Conservation (phyloP, 352 stramenopile species). For the Phytopythium litorale region DNA sequence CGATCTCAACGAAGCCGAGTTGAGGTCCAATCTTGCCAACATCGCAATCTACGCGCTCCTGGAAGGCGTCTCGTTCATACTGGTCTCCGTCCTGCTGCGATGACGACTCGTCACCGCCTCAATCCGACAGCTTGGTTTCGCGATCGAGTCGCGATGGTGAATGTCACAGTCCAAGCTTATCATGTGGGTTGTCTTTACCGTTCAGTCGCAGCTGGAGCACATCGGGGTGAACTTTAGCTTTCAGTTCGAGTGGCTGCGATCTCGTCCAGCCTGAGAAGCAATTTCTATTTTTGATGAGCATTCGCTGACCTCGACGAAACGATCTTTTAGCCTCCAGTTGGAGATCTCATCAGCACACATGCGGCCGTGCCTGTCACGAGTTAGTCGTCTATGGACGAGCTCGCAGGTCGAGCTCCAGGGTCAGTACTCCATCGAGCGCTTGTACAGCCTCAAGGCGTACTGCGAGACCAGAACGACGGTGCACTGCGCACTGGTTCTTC, state of each 20-base stretch:
- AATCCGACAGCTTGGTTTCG: slow-evolving; percentile 27
- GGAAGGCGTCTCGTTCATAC: slow-evolving; percentile 25
- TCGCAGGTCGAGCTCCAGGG: slow-evolving; percentile 31
- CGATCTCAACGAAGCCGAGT: slow-evolving; percentile 3
- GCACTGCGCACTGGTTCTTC: background rate
- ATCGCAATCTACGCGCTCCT: slow-evolving; percentile 26
- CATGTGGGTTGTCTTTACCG: slow-evolving; percentile 18
- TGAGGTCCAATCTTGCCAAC: slow-evolving; percentile 12
- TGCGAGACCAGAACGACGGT: background rate
- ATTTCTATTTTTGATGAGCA: too few species aligned
- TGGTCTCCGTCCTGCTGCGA: slow-evolving; percentile 18
- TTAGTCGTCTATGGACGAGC: background rate
- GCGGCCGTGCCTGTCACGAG: background rate
- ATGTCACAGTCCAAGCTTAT: slow-evolving; percentile 33
- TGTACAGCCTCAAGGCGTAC: slow-evolving; percentile 14
- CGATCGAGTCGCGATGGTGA: slow-evolving; percentile 28
- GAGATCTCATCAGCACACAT: background rate
- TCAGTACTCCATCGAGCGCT: slow-evolving; percentile 27
- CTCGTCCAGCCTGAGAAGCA: too few species aligned
- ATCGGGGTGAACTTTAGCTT: slow-evolving; percentile 27
- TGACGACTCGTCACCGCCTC: slow-evolving; percentile 18
- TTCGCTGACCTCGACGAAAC: too few species aligned
- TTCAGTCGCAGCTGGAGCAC: slow-evolving; percentile 20
- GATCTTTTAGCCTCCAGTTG: too few species aligned
- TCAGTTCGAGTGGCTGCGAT: too few species aligned